Percentiles rank a stretch among this genome's conserved stretches.
Conservation (phyloP, 2,329 filamentous ascomycete genomes). For the Akanthomyces lecanii region DNA sequence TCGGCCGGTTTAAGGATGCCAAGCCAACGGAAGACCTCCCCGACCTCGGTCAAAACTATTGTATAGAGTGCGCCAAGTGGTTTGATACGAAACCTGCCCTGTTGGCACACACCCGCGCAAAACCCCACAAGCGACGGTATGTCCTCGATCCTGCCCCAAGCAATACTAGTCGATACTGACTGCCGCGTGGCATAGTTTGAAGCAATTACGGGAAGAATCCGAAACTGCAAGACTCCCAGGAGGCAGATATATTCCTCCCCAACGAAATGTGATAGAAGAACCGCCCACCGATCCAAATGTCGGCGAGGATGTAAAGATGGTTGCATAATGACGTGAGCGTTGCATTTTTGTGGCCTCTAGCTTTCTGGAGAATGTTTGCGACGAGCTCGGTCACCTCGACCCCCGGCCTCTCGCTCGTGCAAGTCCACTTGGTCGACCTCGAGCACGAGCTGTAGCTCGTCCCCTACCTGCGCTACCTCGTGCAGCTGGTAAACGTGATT, state of each 20-base stretch:
- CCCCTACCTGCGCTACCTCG: conserved; percentile 36
- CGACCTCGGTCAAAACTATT: conserved; percentile 81
- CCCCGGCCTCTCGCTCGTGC: conserved; percentile 44
- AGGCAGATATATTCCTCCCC: conserved; percentile 1
- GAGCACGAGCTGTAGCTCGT: conserved; percentile 25
- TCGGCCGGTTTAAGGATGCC: conserved; percentile 70
- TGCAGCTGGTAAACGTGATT: conserved; percentile 46
- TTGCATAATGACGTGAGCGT: conserved; percentile 23
- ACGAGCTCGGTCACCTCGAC: conserved; percentile 34
- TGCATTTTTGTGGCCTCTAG: neutral
- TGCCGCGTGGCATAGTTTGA: conserved; percentile 53
- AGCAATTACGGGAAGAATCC: conserved; percentile 66
- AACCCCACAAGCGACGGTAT: conserved; percentile 84
- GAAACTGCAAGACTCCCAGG: conserved; percentile 11
- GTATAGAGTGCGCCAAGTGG: conserved; percentile 91
- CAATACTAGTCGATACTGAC: conserved; percentile 20
- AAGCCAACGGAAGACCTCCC: conserved; percentile 85
- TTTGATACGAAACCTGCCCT: conserved; percentile 82
- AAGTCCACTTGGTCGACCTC: conserved; percentile 43
- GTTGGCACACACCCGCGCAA: conserved; percentile 72
- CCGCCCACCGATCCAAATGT: conserved; percentile 61
- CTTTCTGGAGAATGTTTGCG: neutral
- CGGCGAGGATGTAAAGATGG: conserved; percentile 39
- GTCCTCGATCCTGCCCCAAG: neutral
- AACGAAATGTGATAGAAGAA: neutral